A percentile compares a stretch with the other conserved stretches of the same genome.
These are phyloP conservation scores for Termitomyces sp. DNA, from an alignment of 768 basidiomycete genomes.

Conservation along the genomic window DNA sequence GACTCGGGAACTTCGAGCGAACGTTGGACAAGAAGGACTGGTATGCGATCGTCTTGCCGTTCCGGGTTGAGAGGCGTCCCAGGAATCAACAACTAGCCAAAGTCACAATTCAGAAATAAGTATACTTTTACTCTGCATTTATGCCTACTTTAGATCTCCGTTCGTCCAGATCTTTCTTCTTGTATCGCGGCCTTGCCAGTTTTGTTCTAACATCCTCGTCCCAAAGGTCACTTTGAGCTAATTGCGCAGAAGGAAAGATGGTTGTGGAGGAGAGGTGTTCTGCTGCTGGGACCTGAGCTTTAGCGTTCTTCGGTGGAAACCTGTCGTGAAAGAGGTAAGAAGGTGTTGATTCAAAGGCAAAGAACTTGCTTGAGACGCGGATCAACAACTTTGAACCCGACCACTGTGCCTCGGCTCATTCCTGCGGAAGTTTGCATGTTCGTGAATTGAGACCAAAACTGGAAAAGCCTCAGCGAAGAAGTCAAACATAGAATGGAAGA, in stretches of 20 bases:
- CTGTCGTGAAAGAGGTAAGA: slow-evolving; percentile 29
- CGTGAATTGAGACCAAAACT: slow-evolving; percentile 68
- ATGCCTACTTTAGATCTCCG: slow-evolving; percentile 62
- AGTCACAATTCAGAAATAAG: not conserved
- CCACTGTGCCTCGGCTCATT: slow-evolving; percentile 67
- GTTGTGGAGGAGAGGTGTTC: slow-evolving; percentile 22
- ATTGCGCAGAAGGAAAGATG: slow-evolving; percentile 47
- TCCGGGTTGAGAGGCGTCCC: slow-evolving; percentile 65
- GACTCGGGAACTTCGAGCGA: slow-evolving; percentile 43
- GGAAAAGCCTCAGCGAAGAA: not conserved
- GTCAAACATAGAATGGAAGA: not conserved
- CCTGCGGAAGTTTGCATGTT: slow-evolving; percentile 61
- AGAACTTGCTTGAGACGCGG: slow-evolving; percentile 73
- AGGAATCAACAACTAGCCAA: slow-evolving; percentile 63
- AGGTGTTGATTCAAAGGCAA: not conserved
- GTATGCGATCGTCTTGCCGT: slow-evolving; percentile 78
- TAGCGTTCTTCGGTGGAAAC: slow-evolving; percentile 80
- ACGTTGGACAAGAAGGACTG: slow-evolving; percentile 78
- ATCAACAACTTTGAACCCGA: slow-evolving; percentile 70
- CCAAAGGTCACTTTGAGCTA: slow-evolving; percentile 76
- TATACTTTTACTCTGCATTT: not conserved
- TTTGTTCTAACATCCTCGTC: slow-evolving; percentile 45
- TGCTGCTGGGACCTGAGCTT: slow-evolving; percentile 26
- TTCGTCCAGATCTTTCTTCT: slow-evolving; percentile 84
- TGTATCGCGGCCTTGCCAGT: slow-evolving; percentile 60